Evolutionary conservation across 2,329 filamentous ascomycete species (phyloP).

Genomic region (Madurella mycetomatis): DNA sequence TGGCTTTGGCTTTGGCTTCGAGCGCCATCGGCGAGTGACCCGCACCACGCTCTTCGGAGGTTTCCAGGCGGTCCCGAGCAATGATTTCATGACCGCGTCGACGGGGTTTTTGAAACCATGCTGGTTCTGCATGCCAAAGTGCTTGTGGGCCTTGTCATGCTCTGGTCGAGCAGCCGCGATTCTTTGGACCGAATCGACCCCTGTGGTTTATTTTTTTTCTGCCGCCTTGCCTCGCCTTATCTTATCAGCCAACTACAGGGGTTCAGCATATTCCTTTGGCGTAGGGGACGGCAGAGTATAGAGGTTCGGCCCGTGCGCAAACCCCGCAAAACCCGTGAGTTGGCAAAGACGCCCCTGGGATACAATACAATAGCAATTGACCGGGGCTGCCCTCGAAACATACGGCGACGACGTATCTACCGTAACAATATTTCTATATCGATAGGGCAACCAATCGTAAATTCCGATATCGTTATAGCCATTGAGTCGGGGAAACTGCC

Average conservation of each 20-base stretch:
- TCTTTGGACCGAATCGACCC: not conserved
- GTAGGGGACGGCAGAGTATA: too few relatives aligned
- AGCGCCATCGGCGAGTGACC: constrained; percentile 4
- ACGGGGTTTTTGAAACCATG: constrained; percentile 19
- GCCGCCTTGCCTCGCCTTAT: not conserved
- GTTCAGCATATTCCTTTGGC: too few relatives aligned
- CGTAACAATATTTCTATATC: too few relatives aligned
- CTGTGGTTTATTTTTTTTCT: not conserved
- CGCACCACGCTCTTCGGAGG: constrained; percentile 12
- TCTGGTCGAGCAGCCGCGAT: not conserved
- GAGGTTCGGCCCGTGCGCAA: too few relatives aligned
- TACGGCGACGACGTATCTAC: too few relatives aligned
- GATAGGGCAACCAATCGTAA: too few relatives aligned
- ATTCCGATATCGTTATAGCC: too few relatives aligned
- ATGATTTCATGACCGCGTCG: constrained; percentile 25
- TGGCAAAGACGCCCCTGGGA: too few relatives aligned
- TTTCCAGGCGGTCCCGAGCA: constrained; percentile 22
- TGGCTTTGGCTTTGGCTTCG: not conserved
- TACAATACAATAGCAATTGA: too few relatives aligned
- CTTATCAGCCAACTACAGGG: not conserved
- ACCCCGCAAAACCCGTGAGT: too few relatives aligned
- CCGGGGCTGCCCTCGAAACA: too few relatives aligned
- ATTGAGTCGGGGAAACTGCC: too few relatives aligned
- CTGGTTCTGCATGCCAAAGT: constrained; percentile 6
- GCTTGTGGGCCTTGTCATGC: constrained; percentile 1